Conservation (phyloP, 306 rosid species). For the Leucaena leucocephala region DNA sequence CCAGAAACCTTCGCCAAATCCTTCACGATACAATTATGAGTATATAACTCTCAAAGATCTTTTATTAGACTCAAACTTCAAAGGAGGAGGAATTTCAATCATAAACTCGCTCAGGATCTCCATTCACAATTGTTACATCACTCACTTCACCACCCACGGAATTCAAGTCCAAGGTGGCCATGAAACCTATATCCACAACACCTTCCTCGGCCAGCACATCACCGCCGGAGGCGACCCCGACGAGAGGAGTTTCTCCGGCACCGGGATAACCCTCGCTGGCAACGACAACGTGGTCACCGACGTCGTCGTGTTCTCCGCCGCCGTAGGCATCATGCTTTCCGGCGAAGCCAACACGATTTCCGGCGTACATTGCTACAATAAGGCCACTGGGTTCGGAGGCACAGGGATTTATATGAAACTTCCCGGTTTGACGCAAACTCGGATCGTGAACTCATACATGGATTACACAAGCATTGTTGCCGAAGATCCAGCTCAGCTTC, state of each 20-base stretch:
- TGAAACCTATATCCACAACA: slow-evolving; percentile 79
- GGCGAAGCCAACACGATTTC: slow-evolving; percentile 78
- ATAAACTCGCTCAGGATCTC: slow-evolving; percentile 73
- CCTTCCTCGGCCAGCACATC: slow-evolving; percentile 90
- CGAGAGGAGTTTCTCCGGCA: slow-evolving; percentile 77
- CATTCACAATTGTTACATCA: slow-evolving; percentile 87
- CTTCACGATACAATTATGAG: slow-evolving; percentile 74
- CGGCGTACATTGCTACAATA: slow-evolving; percentile 91
- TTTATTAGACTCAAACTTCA: slow-evolving; percentile 73
- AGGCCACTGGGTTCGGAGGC: slow-evolving; percentile 92
- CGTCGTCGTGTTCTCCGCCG: slow-evolving; percentile 84
- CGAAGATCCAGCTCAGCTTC: slow-evolving; percentile 90
- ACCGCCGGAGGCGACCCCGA: slow-evolving; percentile 71
- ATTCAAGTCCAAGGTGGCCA: slow-evolving; percentile 76
- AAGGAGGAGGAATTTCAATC: slow-evolving; percentile 83
- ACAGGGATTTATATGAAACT: slow-evolving; percentile 72
- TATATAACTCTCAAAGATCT: slow-evolving; percentile 73
- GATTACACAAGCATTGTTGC: slow-evolving; percentile 86
- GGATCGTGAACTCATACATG: slow-evolving; percentile 85
- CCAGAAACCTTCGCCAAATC: slow-evolving; percentile 35
- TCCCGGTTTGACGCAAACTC: slow-evolving; percentile 74
- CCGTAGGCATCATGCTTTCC: slow-evolving; percentile 58
- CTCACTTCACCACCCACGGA: slow-evolving; percentile 81
- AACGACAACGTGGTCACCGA: slow-evolving; percentile 90
- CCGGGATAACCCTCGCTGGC: slow-evolving; percentile 65